A percentile compares a stretch with the other conserved stretches of the same genome.
These are phyloP conservation scores for Podospora pseudopauciseta DNA, from an alignment of 495 filamentous ascomycete genomes.

Conservation along the genomic window DNA sequence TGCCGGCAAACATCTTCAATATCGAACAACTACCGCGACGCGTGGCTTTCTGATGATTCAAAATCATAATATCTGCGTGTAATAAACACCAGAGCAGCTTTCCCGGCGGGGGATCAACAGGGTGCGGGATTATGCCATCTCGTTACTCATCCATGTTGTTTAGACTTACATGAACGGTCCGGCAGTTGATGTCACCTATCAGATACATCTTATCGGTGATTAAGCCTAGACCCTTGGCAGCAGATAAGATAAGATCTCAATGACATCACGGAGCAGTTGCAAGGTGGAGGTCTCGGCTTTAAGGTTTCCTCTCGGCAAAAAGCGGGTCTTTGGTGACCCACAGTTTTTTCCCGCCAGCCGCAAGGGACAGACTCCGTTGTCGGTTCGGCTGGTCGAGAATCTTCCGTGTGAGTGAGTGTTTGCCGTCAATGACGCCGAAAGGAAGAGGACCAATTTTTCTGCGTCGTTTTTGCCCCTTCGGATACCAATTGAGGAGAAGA, in stretches of 20 bases:
- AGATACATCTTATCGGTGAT: slow-evolving; percentile 2
- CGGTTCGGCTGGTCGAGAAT: slow-evolving; percentile 3
- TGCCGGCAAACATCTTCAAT: background rate
- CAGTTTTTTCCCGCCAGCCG: background rate
- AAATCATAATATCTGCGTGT: background rate
- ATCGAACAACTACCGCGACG: background rate
- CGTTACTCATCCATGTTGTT: background rate
- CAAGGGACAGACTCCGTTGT: background rate
- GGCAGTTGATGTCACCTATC: background rate
- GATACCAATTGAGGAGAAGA: background rate
- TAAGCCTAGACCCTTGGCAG: background rate
- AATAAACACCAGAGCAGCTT: background rate
- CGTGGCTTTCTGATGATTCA: background rate
- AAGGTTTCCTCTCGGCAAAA: slow-evolving; percentile 2
- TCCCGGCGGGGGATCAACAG: background rate
- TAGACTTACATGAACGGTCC: slow-evolving; percentile 1
- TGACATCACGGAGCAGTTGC: slow-evolving; percentile 1
- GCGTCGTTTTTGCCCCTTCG: background rate
- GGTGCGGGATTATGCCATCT: background rate
- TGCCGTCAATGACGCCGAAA: slow-evolving; percentile 2
- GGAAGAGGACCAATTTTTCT: background rate
- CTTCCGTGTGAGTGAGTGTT: background rate
- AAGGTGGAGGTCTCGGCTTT: background rate
- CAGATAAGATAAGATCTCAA: slow-evolving; percentile 2
- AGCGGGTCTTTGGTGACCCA: background rate